phyloP scores from a whole-genome alignment of 2,329 filamentous ascomycete genomes.

The Cladosporium cucumerinum region DNA sequence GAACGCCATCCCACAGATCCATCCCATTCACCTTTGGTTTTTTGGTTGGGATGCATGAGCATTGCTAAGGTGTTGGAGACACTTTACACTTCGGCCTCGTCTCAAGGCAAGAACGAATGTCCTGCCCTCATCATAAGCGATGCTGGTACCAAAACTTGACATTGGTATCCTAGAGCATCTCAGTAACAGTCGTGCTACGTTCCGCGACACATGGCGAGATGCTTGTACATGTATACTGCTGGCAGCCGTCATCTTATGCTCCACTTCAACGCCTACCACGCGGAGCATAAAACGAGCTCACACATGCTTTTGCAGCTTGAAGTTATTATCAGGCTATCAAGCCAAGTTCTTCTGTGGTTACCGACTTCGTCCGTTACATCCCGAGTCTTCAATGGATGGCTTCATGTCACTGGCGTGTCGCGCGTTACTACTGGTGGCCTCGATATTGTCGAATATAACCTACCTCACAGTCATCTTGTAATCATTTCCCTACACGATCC shows the following conservation, averaged over 20 bases:
- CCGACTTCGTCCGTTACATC: not conserved
- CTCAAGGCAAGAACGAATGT: not conserved
- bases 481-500: not conserved
- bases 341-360: not conserved
- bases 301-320: not conserved
- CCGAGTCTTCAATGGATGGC: not conserved
- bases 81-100: not conserved
- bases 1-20: not conserved
- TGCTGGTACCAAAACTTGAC: not conserved
- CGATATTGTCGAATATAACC: not conserved
- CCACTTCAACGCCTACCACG: not conserved
- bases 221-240: not conserved
- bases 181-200: not conserved
- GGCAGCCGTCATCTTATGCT: not conserved
- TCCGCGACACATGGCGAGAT: not conserved
- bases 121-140: not conserved
- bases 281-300: not conserved
- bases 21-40: not conserved
- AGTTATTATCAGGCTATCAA: not conserved
- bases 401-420: not conserved
- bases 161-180: not conserved
- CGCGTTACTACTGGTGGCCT: not conserved
- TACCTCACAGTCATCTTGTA: fast-evolving
- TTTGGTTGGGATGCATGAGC: not conserved
- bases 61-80: not conserved